Evolutionary conservation across 176 grass and related monocot genomes (phyloP).

Genomic region (Phragmites australis): DNA sequence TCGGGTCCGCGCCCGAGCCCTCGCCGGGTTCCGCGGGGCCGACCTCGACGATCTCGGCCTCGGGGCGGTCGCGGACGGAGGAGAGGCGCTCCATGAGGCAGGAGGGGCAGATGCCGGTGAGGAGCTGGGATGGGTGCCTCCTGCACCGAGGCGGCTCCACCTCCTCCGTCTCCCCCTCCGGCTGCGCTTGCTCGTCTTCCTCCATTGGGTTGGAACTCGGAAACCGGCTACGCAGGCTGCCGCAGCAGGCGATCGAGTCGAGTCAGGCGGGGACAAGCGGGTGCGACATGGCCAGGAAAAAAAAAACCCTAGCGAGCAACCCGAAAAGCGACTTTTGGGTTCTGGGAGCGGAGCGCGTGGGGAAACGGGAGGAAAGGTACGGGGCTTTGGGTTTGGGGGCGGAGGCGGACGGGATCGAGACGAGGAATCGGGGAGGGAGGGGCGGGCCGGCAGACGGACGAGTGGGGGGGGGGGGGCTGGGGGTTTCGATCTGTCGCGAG

Average conservation of each 20-base stretch:
- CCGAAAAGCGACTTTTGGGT: slow-evolving; percentile 46
- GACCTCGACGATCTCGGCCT: slow-evolving; percentile 74
- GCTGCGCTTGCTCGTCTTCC: slow-evolving; percentile 41
- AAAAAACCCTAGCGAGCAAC: slow-evolving; percentile 33
- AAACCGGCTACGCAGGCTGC: slow-evolving; percentile 11
- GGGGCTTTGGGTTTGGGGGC: background rate
- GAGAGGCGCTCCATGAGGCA: slow-evolving; percentile 91
- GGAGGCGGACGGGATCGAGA: slow-evolving; percentile 1
- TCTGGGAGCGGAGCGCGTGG: slow-evolving; percentile 22
- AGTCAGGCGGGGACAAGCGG: slow-evolving; percentile 47
- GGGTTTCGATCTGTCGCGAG: slow-evolving; percentile 4
- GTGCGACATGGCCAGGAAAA: slow-evolving; percentile 41
- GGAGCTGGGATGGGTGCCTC: slow-evolving; percentile 67
- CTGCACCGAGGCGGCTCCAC: slow-evolving; percentile 35
- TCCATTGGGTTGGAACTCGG: slow-evolving; percentile 46
- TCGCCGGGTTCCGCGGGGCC: background rate
- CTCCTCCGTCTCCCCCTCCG: background rate
- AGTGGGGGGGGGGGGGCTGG: background rate
- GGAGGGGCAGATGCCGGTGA: slow-evolving; percentile 82
- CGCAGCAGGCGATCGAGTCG: slow-evolving; percentile 7
- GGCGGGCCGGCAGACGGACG: background rate
- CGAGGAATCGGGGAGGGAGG: background rate
- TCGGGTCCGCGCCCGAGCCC: slow-evolving; percentile 5
- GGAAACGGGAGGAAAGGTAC: slow-evolving; percentile 26
- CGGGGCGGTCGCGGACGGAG: slow-evolving; percentile 49